Evolutionary conservation across 108 stramenopile species (phyloP).

Genomic region (Nannochloropsis oceanica): DNA sequence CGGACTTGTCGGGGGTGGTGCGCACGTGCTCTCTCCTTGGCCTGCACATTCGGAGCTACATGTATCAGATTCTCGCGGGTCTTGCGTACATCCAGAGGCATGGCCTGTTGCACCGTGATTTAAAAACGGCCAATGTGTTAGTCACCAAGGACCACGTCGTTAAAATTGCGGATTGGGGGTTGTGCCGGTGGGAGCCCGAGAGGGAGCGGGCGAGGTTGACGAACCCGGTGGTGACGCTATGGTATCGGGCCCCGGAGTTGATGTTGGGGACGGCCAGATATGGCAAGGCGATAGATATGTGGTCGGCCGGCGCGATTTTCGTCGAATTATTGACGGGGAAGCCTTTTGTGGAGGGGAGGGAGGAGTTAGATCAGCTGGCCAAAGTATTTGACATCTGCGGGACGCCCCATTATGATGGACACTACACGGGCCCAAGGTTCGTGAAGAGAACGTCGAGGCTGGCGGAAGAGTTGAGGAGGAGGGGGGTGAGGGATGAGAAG

Average conservation of each 20-base stretch:
- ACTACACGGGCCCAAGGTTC: background rate
- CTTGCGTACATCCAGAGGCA: conserved; percentile 64
- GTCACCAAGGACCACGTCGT: conserved; percentile 23
- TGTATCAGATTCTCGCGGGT: conserved; percentile 55
- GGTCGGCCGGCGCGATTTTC: conserved; percentile 26
- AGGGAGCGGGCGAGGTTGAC: background rate
- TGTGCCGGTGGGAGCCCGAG: background rate
- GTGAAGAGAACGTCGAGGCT: background rate
- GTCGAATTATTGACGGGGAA: conserved; percentile 21
- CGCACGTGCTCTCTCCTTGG: background rate
- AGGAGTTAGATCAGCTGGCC: background rate
- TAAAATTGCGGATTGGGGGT: conserved; percentile 41
- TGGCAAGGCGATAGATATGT: conserved; percentile 21
- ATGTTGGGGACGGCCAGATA: conserved; percentile 28
- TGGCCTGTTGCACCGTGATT: conserved; percentile 81
- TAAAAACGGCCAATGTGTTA: conserved; percentile 44
- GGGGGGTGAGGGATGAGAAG: background rate
- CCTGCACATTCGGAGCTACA: background rate
- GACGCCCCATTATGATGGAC: background rate
- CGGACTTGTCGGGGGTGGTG: background rate
- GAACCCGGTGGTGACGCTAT: conserved; percentile 33
- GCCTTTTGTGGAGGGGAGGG: background rate
- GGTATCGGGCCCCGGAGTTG: conserved; percentile 43
- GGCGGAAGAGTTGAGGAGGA: background rate
- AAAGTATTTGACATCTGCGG: background rate